These are phyloP conservation scores for Edaphochlamys debaryana DNA, from an alignment of 139 green algal genomes.

Conservation along the genomic window DNA sequence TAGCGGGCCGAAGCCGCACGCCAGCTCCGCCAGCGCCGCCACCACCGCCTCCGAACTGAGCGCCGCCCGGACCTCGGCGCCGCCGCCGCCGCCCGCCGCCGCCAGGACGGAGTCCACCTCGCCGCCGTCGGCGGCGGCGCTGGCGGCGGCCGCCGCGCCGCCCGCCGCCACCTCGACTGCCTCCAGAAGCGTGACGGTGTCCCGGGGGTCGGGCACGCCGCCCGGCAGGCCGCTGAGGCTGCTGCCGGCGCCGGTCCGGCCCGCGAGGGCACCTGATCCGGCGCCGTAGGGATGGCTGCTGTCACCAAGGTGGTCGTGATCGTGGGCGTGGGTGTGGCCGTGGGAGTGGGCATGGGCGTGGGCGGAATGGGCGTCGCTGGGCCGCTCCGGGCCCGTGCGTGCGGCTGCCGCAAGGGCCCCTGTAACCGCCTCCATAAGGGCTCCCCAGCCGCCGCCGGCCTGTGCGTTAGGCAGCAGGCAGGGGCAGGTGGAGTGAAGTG, in stretches of 20 bases:
- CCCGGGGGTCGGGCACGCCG: not conserved
- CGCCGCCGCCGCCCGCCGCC: not conserved
- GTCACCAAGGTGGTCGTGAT: no score
- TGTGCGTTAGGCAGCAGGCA: no score
- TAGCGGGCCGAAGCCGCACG: not conserved
- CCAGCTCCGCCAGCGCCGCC: not conserved
- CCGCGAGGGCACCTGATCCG: no score
- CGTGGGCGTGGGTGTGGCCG: no score
- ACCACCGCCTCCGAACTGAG: not conserved
- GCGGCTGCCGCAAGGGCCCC: not conserved
- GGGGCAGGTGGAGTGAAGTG: no score
- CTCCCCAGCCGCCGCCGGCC: not conserved
- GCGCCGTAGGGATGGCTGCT: no score
- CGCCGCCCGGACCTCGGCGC: no score
- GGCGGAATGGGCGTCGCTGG: not conserved
- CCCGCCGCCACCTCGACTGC: constrained; percentile 17
- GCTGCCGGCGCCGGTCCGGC: not conserved
- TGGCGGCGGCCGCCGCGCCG: not conserved
- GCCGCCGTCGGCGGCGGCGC: not conserved
- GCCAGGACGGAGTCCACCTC: not conserved
- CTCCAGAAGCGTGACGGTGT: constrained; percentile 31
- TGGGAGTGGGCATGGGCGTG: no score
- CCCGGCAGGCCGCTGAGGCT: not conserved
- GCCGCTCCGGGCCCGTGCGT: not conserved
- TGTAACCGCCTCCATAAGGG: constrained; percentile 12